Base-by-base conservation (phyloP, 2,329 filamentous ascomycete species). In the Hypoxylon rubiginosum region DNA sequence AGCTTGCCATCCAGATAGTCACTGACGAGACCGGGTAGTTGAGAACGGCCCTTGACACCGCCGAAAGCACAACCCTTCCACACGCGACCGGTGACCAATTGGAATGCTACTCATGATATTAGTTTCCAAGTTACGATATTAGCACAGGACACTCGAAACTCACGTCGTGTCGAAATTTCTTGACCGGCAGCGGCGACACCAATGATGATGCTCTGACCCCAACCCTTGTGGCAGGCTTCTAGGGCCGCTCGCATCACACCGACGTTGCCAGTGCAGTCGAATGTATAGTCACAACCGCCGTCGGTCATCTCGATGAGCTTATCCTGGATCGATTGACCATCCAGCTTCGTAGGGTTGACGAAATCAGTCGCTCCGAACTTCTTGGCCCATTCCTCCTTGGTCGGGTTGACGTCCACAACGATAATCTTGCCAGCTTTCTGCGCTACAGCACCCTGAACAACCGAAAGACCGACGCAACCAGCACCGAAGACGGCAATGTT, bases 11-110 rank as follows among this genome's bases (percentile, higher is more conserved):
- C 87, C 80, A 97, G 86, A 83, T 99, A 99, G 82, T 98, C 95
- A 72, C 89, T 84, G 24, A 99, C 94, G 43, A 99, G 90, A 64
- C 87, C 90, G 51, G 92, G 91, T 71, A 99, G 89, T 84, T 99
- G 96, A 34, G 92, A 91, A 77, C 96, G 94, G 73, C 96, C 96
- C 87, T 98, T 99, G 86, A 99, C 94, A 75, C 96, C 96, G 73
- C 96, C 96, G 77, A 99, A 99, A 17, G 96, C 96, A 79, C 95
- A 98, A 58, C 96, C 96, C 84, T 92, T 97, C 96, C 96, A 99
- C 66, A 97, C 92, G 79, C 96, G 94, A 66, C 96, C 96, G 48
- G 96, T 99, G 73, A 99, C 96, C 68, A 99, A 90, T 86, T 98
- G 96, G 91, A 99, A 99, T 79, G 96, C 93, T 97, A 73, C 60